These are phyloP conservation scores for Cryptosporidium muris DNA, from an alignment of 169 alveolate genomes.

Conservation along the genomic window DNA sequence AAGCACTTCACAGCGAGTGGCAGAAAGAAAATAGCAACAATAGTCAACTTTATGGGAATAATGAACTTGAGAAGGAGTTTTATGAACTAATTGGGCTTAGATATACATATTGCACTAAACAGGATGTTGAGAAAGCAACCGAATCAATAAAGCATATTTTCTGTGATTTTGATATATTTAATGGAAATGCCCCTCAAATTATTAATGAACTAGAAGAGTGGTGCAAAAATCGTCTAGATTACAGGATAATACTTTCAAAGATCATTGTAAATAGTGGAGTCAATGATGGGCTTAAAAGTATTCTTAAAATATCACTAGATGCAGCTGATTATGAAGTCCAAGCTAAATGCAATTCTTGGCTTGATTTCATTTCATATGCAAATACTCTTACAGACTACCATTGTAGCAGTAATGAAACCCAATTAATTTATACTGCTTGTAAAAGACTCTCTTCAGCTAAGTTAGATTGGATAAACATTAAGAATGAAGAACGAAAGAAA, in stretches of 20 bases:
- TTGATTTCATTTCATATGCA: background rate
- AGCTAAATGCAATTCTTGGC: slow-evolving; percentile 1
- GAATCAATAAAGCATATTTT: background rate
- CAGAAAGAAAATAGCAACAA: too few relatives aligned
- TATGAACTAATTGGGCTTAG: slow-evolving; percentile 34
- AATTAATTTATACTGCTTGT: too few relatives aligned
- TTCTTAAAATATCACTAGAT: background rate
- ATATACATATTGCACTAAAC: slow-evolving; percentile 19
- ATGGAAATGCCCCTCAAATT: background rate
- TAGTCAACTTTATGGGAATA: too few relatives aligned
- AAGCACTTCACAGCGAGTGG: too few relatives aligned
- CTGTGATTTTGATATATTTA: background rate
- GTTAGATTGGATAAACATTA: background rate
- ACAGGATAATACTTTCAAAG: slow-evolving; percentile 3
- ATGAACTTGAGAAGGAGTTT: background rate
- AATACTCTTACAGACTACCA: too few relatives aligned
- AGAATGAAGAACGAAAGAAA: slow-evolving; percentile 4
- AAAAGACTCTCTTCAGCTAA: too few relatives aligned
- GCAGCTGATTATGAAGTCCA: background rate
- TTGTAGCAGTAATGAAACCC: too few relatives aligned
- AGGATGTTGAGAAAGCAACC: slow-evolving; percentile 1
- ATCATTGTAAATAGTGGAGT: background rate
- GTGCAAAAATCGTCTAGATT: slow-evolving; percentile 7
- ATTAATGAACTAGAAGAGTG: background rate
- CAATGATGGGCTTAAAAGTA: background rate